Base-by-base conservation (phyloP, 129 eudicot genomes). In the Dittrichia graveolens region DNA sequence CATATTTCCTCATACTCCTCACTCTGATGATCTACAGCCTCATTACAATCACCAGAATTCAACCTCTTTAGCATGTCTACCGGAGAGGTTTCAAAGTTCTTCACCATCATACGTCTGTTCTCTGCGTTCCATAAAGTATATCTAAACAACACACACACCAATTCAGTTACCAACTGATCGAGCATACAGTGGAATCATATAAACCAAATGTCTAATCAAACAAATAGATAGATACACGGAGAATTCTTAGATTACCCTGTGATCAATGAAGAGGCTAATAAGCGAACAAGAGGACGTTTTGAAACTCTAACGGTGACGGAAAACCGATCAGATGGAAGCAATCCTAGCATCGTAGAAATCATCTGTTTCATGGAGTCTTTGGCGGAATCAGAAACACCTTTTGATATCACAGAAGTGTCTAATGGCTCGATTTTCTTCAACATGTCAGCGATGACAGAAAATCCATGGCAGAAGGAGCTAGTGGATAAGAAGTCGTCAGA, bases 51-150 rank as follows among this genome's bases (percentile, higher is more conserved):
- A 1, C 37, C 8, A 41, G 61, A 65, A 67, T 19, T 71, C 13
- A 42, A 5, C 47, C 74, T 65, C 48, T 53, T 77, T 1, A 37
- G 55, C 45, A 39, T 59, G 76, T 78, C 77, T 0, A 31, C 7
- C 3, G 67, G 5, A 37, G 90, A 69, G 8, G 81, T 37, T 47
- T 87, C 91, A 67, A 91, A 91, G 58, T 84, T 91, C 78, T 87
- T 86, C 90, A 76, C 76, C 83, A 91, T 56, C 1, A 78, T 80
- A 34, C 89, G 65, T 52, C 94, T 67, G 43, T 89, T 86, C 85
- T 91, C 97, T 0, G 91, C 93, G 57, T 88, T 91, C 96, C 97
- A 88, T 46, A 83, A 14, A 37, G 91, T 86, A 67, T 91, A 91
- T 82, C 96, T 91, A 65, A 57, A 47, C 68, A 77, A 38, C 13